Percentiles rank a stretch among this genome's conserved stretches.
phyloP scores from a whole-genome alignment of 768 basidiomycete species.

The Tremella mesenterica region DNA sequence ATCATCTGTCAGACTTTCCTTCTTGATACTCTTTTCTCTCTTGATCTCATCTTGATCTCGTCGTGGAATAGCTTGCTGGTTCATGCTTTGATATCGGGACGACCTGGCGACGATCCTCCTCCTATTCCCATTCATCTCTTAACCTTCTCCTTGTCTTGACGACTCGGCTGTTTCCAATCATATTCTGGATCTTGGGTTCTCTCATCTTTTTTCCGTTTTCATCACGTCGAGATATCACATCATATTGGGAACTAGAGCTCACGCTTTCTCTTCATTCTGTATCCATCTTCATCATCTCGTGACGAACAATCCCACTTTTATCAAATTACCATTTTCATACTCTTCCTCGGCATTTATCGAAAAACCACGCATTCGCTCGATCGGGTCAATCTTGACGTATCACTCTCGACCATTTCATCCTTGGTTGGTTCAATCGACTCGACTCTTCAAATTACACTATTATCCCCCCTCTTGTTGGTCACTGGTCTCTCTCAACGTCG shows the following conservation, averaged over 20 bases:
- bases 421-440: background rate
- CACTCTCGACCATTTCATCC: background rate
- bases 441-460: background rate
- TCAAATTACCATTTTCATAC: background rate
- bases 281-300: too few relatives aligned
- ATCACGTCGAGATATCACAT: too few relatives aligned
- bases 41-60: background rate
- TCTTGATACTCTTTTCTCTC: background rate
- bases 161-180: background rate
- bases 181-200: background rate
- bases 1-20: background rate
- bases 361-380: background rate
- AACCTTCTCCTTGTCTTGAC: background rate
- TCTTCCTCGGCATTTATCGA: background rate
- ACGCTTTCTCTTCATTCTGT: background rate
- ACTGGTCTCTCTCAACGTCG: background rate
- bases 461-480: background rate
- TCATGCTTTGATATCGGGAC: background rate
- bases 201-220: background rate
- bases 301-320: too few relatives aligned
- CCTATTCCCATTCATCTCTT: background rate
- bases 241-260: background rate
- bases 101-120: slow-evolving; percentile 1
- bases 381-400: background rate
- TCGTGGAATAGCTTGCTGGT: too few relatives aligned